A percentile compares a stretch with the other conserved stretches of the same genome.
Conservation (phyloP, 805 yeast species). For the Sugiyamaella mastotermitis region DNA sequence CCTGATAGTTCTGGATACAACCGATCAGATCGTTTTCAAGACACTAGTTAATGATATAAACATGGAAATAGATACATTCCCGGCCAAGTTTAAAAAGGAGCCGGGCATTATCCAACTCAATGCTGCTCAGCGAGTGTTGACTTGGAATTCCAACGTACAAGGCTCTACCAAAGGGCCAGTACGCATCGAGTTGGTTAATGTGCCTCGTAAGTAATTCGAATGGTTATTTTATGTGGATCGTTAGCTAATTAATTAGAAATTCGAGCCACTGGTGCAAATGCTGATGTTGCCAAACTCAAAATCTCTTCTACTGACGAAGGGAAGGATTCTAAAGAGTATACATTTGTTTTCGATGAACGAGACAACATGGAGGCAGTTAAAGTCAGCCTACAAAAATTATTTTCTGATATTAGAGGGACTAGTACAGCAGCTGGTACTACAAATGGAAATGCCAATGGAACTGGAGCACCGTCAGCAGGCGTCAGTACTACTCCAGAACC, state of each 20-base stretch:
- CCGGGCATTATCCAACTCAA: constrained; percentile 9
- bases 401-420: constrained; percentile 5
- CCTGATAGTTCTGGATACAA: too few relatives aligned
- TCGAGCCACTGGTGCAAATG: constrained; percentile 63
- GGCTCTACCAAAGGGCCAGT: background rate
- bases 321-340: background rate
- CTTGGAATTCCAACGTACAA: constrained; percentile 7
- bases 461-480: constrained; percentile 8
- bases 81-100: constrained; percentile 14
- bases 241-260: too few relatives aligned
- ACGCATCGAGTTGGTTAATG: constrained; percentile 2
- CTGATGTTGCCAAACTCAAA: constrained; percentile 62
- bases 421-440: constrained; percentile 27
- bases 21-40: too few relatives aligned
- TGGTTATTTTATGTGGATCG: too few relatives aligned
- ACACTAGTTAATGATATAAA: background rate
- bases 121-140: constrained; percentile 3
- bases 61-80: background rate
- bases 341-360: background rate
- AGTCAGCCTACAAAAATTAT: constrained; percentile 4
- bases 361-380: background rate
- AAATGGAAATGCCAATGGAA: constrained; percentile 26
- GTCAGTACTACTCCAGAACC: constrained; percentile 17
- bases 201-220: background rate
- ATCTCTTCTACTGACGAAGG: constrained; percentile 24